Evolutionary conservation across 176 grass and related monocot genomes (phyloP), one percentile per base, ranked within the genome.

Genomic region (Puya raimondii): DNA sequence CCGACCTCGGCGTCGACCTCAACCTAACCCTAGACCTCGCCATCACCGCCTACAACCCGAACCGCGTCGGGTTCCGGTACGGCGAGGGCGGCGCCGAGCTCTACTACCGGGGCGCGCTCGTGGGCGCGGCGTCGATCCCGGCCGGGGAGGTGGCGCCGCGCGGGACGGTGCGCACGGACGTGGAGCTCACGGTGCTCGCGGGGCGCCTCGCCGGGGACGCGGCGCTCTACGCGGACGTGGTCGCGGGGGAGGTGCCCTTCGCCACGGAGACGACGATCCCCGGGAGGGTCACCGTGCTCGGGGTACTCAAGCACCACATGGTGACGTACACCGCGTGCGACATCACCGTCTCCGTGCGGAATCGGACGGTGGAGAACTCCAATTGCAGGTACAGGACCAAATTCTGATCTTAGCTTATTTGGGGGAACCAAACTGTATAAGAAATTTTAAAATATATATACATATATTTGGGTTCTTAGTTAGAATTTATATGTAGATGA

Each of bases 351-450:
- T 48, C 42, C 48, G 61, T 85, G 23, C 73, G 9, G 27, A 80
- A 49, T 72, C 68, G 47, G 9, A 50, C 82, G n/a, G 67, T 85
- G 66, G 72, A 85, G 68, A 85, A 67, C 72, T 76, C 71, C 21
- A 50, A 76, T 17, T 85, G 82, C 70, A 76, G 59, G 50, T 85
- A 85, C 17, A 80, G 51, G 74, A 85, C 77, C 52, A 85, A 80
- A 29, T 80, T 85, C 29, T 85, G 57, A 79, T 18, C 33, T 7
- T 42, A 42, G 5, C 33, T 42, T 42, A 3, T 53, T 67, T 33
- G n/a, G 15, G 56, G 54, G 13, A 0, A 14, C 0, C 2, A 56
- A n/a, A 61, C 33, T 42, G 33, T 42, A 42, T 42, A 42, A 5
- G 33, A 42, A 42, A 42, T 42, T 7, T 26, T n/a, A n/a, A 26